phyloP scores from a whole-genome alignment of 2,329 filamentous ascomycete genomes.

The Hypoxylon sp. region DNA sequence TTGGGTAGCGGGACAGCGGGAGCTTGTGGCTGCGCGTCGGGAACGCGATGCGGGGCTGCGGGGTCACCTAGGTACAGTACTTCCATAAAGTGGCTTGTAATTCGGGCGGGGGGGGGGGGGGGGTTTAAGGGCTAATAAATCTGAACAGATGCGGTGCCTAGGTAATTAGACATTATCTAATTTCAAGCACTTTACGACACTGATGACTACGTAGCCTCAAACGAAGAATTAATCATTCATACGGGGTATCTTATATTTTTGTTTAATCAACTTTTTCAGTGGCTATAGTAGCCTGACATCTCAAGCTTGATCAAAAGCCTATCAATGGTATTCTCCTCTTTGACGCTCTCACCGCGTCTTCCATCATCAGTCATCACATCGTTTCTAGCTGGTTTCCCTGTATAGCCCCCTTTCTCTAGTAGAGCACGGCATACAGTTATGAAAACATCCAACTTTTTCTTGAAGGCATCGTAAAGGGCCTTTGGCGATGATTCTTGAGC shows the following conservation, averaged over 20 bases:
- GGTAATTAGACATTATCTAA: background rate
- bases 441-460: slow-evolving; percentile 81
- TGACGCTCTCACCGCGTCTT: slow-evolving; percentile 56
- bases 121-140: slow-evolving; percentile 2
- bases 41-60: slow-evolving; percentile 42
- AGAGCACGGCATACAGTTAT: slow-evolving; percentile 78
- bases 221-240: slow-evolving; percentile 7
- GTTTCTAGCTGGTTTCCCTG: slow-evolving; percentile 50
- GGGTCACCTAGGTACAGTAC: slow-evolving; percentile 2
- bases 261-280: slow-evolving; percentile 45
- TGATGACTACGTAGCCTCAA: background rate
- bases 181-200: background rate
- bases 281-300: slow-evolving; percentile 76
- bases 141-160: background rate
- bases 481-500: slow-evolving; percentile 50
- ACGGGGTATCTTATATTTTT: slow-evolving; percentile 47
- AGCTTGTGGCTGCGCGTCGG: slow-evolving; percentile 22
- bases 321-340: slow-evolving; percentile 73
- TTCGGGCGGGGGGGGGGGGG: no score
- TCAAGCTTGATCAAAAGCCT: slow-evolving; percentile 79
- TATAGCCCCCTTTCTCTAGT: slow-evolving; percentile 73
- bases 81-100: slow-evolving; percentile 15
- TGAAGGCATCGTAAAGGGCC: slow-evolving; percentile 75
- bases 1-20: slow-evolving; percentile 28
- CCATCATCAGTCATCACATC: slow-evolving; percentile 54